A percentile compares a stretch with the other conserved stretches of the same genome.
phyloP scores from a whole-genome alignment of 345 rosid species.

The Raphanus raphanistrum region DNA sequence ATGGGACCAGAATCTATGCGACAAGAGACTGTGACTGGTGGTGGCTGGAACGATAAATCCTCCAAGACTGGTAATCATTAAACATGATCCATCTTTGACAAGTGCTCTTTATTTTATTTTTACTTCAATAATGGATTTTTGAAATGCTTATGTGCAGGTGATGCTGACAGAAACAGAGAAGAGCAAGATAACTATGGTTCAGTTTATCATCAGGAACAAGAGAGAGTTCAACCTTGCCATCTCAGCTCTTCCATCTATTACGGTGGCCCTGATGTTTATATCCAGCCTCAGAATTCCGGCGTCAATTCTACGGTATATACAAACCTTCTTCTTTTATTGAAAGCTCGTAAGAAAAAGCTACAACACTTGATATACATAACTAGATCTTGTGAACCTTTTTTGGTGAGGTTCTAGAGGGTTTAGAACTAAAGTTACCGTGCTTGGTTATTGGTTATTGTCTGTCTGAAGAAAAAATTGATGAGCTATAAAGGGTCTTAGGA shows the following conservation, averaged over 20 bases:
- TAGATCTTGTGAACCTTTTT: not conserved
- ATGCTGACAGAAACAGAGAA: constrained; percentile 37
- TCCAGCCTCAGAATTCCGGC: constrained; percentile 46
- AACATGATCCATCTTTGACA: not conserved
- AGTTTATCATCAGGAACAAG: constrained; percentile 55
- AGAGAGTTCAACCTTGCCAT: constrained; percentile 63
- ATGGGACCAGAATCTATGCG: constrained; percentile 51
- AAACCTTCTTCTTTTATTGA: not conserved
- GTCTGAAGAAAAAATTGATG: not conserved
- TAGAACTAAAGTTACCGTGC: not conserved
- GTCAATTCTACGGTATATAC: constrained; percentile 48
- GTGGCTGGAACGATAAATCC: constrained; percentile 49
- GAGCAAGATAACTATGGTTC: constrained; percentile 26
- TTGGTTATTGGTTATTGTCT: not conserved
- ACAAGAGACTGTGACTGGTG: constrained; percentile 45
- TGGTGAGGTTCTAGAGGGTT: not conserved
- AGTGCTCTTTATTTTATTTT: not conserved
- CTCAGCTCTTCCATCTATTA: constrained; percentile 83
- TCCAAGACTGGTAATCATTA: constrained; percentile 38
- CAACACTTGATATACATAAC: not conserved
- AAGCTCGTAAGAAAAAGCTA: not conserved
- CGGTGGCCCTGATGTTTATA: constrained; percentile 74
- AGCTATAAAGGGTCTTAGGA: not conserved
- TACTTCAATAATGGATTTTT: not conserved
- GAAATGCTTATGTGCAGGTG: constrained; percentile 30